Evolutionary conservation across 164 flowering plant species (phyloP).

Genomic region (Vitis vinifera): ASM3070453v1 NC_081818.1:1433001-1433500

Average conservation of each 20-base stretch:
- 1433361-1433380: conserved; percentile 57
- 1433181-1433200: too few relatives aligned
- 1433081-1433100: conserved; percentile 39
- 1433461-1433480: conserved; percentile 51
- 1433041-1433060: conserved; percentile 33
- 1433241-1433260: background rate
- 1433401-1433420: conserved; percentile 97
- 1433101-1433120: conserved; percentile 26
- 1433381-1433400: conserved; percentile 99
- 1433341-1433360: background rate
- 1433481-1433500: conserved; percentile 17
- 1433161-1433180: background rate
- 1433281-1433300: too few relatives aligned
- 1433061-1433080: conserved; percentile 62
- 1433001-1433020: conserved; percentile 70
- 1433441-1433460: conserved; percentile 62
- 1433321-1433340: background rate
- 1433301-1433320: background rate
- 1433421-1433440: conserved; percentile 57
- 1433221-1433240: too few relatives aligned
- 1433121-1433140: conserved; percentile 35
- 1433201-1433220: too few relatives aligned
- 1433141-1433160: too few relatives aligned
- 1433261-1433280: background rate
- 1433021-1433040: conserved; percentile 53